Evolutionary conservation across 164 flowering plant genomes (phyloP).

Genomic region (Vitis amurensis): DNA sequence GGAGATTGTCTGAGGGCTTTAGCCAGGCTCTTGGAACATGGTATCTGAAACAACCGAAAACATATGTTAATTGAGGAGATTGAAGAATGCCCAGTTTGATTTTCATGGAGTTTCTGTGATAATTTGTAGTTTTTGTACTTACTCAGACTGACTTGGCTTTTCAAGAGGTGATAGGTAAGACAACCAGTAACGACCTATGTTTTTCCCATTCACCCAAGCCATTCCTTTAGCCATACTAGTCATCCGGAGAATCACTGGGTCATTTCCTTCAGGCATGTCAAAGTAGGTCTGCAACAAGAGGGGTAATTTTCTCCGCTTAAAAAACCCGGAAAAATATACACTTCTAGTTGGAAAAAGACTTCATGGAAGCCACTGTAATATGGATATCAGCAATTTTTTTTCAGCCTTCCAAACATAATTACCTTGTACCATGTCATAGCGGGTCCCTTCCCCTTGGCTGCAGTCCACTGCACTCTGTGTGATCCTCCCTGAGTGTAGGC

Average conservation of each 20-base stretch:
- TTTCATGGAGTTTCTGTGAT: neutral
- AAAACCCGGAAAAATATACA: too few relatives aligned
- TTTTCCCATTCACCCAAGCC: constrained; percentile 77
- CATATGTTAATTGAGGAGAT: too few relatives aligned
- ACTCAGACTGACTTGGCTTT: constrained; percentile 72
- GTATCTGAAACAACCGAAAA: constrained; percentile 44
- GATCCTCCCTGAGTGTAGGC: constrained; percentile 57
- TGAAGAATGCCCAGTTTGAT: neutral
- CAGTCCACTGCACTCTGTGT: constrained; percentile 56
- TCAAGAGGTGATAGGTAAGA: constrained; percentile 57
- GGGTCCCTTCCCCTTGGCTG: constrained; percentile 23
- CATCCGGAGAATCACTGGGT: constrained; percentile 64
- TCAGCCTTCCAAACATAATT: neutral
- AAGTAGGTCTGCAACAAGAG: constrained; percentile 54
- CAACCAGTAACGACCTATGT: constrained; percentile 86
- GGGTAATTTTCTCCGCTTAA: neutral
- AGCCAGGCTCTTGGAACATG: constrained; percentile 78
- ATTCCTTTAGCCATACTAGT: constrained; percentile 70
- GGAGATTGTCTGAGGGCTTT: constrained; percentile 64
- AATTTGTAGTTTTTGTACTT: constrained; percentile 24
- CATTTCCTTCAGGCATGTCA: constrained; percentile 65
- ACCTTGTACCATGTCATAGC: constrained; percentile 94
- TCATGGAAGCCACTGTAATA: neutral
- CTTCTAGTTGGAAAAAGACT: neutral
- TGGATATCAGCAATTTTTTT: neutral